These are phyloP conservation scores for Lichtheimia hyalospora DNA, from an alignment of 371 early-diverging fungal species.

Conservation along the genomic window DNA sequence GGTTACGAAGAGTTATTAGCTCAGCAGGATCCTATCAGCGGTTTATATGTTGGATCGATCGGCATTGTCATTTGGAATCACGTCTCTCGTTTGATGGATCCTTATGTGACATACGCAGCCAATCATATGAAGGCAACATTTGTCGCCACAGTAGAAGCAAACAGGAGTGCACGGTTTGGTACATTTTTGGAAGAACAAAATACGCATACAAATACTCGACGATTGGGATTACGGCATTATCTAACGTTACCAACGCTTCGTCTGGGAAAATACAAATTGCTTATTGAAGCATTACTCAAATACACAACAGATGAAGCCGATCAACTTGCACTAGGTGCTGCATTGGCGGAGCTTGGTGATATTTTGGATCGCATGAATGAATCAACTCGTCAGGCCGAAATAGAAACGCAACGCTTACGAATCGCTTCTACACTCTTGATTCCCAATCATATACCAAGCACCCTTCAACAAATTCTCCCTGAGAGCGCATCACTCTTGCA, in stretches of 20 bases:
- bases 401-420: slow-evolving; percentile 27
- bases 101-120: slow-evolving; percentile 17
- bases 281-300: slow-evolving; percentile 31
- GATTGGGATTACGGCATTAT: slow-evolving; percentile 35
- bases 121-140: slow-evolving; percentile 16
- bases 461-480: slow-evolving; percentile 15
- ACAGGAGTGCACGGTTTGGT: slow-evolving; percentile 21
- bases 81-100: slow-evolving; percentile 11
- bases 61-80: slow-evolving; percentile 13
- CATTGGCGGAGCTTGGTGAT: slow-evolving; percentile 26
- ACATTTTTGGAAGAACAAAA: slow-evolving; percentile 24
- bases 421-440: slow-evolving; percentile 22
- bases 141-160: slow-evolving; percentile 15
- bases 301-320: slow-evolving; percentile 31
- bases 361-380: slow-evolving; percentile 31
- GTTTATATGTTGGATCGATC: neutral
- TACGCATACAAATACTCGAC: slow-evolving; percentile 18
- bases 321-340: slow-evolving; percentile 22
- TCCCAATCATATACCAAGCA: slow-evolving; percentile 8
- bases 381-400: slow-evolving; percentile 15
- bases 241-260: slow-evolving; percentile 33
- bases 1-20: slow-evolving; percentile 15
- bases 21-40: neutral
- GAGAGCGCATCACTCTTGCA: slow-evolving; percentile 18
- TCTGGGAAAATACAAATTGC: slow-evolving; percentile 31